phyloP scores from a whole-genome alignment of 768 basidiomycete genomes.

The Termitomyces sp. region DNA sequence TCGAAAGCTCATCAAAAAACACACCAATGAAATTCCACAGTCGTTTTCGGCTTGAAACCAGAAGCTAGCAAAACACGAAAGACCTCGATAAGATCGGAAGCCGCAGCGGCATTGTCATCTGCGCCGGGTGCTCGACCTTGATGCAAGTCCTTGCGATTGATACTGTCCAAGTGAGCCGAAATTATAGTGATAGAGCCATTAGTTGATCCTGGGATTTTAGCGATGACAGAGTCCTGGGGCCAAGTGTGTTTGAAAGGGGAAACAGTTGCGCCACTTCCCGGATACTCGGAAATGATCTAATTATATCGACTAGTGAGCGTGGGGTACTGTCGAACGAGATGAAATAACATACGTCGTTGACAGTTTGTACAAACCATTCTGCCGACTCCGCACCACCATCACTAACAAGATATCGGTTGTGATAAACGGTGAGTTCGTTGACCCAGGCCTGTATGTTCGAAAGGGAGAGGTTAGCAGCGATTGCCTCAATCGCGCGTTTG shows the following conservation, averaged over 20 bases:
- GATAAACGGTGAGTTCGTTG: conserved; percentile 26
- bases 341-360: conserved; percentile 16
- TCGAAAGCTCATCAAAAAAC: neutral
- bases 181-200: conserved; percentile 20
- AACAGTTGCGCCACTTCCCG: conserved; percentile 21
- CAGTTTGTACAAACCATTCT: conserved; percentile 26
- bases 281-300: conserved; percentile 19
- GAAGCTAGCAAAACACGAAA: conserved; percentile 37
- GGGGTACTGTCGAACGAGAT: neutral
- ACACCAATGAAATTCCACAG: conserved; percentile 49
- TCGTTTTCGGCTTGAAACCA: conserved; percentile 35
- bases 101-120: conserved; percentile 39
- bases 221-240: conserved; percentile 19
- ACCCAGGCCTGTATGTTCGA: conserved; percentile 26
- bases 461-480: conserved; percentile 20
- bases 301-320: neutral
- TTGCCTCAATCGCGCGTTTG: conserved; percentile 18
- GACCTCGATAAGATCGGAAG: conserved; percentile 41
- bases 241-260: conserved; percentile 12
- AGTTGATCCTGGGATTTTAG: conserved; percentile 15
- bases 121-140: conserved; percentile 28
- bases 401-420: conserved; percentile 31
- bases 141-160: conserved; percentile 21
- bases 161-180: conserved; percentile 26
- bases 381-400: conserved; percentile 27